phyloP scores from a whole-genome alignment of 352 stramenopile species.

The Pythium aristosporum region DNA sequence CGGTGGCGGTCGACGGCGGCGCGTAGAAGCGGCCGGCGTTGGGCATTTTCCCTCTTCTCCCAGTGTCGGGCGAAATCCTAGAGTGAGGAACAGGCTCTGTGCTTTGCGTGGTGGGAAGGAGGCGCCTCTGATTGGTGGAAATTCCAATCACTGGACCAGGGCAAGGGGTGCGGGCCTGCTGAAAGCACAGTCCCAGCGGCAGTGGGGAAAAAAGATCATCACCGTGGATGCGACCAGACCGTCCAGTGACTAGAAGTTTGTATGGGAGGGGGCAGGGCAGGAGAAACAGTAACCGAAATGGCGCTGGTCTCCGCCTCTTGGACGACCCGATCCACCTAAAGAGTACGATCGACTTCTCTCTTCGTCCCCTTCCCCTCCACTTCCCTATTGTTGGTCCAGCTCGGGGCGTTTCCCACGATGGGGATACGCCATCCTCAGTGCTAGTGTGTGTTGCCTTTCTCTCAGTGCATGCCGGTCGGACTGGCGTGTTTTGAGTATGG shows the following conservation, averaged over 20 bases:
- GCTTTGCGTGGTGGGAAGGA: conserved; percentile 23
- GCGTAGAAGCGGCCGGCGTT: conserved; percentile 29
- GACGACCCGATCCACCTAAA: too few relatives aligned
- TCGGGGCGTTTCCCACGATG: not conserved
- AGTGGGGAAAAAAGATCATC: conserved; percentile 20
- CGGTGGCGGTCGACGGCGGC: conserved; percentile 10
- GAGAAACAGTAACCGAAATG: conserved; percentile 6
- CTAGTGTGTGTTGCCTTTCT: too few relatives aligned
- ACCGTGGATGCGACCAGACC: conserved; percentile 9
- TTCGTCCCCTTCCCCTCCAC: conserved; percentile 3
- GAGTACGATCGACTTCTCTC: conserved; percentile 8
- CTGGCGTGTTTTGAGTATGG: not conserved
- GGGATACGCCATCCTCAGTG: not conserved
- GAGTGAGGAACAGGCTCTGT: conserved; percentile 18
- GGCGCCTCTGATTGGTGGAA: conserved; percentile 24
- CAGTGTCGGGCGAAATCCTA: conserved; percentile 19
- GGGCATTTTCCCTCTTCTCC: conserved; percentile 17
- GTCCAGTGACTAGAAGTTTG: conserved; percentile 5
- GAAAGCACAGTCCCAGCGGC: not conserved
- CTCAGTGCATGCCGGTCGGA: not conserved
- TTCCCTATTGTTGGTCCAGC: not conserved
- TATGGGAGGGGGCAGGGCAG: not conserved
- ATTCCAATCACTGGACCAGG: conserved; percentile 8
- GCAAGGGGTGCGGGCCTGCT: conserved; percentile 11
- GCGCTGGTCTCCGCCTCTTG: not conserved